phyloP scores from a whole-genome alignment of 495 filamentous ascomycete species.

The Neurospora sp. region DNA sequence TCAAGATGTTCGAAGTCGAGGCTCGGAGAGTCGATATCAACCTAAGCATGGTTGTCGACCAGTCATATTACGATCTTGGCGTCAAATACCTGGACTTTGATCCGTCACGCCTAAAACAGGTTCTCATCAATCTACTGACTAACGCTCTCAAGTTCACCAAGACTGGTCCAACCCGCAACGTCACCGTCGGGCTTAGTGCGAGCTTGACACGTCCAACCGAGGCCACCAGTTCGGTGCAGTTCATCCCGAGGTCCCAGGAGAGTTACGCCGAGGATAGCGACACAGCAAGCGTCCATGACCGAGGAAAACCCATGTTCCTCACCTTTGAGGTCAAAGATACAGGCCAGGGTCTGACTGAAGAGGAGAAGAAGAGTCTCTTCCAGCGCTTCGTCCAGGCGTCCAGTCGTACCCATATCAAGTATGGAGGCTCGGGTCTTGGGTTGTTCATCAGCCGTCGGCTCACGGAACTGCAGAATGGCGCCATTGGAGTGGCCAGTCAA shows the following conservation, averaged over 20 bases:
- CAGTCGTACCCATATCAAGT: constrained; percentile 60
- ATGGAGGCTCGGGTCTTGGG: constrained; percentile 69
- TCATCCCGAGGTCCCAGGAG: constrained; percentile 23
- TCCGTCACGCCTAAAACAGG: constrained; percentile 60
- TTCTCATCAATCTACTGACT: constrained; percentile 60
- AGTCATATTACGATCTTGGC: constrained; percentile 41
- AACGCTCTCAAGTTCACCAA: constrained; percentile 74
- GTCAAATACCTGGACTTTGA: constrained; percentile 62
- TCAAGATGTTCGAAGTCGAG: constrained; percentile 67
- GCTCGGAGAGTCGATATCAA: constrained; percentile 55
- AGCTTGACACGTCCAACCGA: constrained; percentile 20
- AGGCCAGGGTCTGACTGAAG: constrained; percentile 56
- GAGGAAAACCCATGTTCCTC: constrained; percentile 41
- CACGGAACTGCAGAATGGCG: constrained; percentile 65
- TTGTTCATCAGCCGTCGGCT: constrained; percentile 66
- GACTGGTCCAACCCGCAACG: constrained; percentile 26
- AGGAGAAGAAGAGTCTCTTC: constrained; percentile 61
- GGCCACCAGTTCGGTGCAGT: constrained; percentile 23
- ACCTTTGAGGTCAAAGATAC: constrained; percentile 65
- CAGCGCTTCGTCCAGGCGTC: constrained; percentile 69
- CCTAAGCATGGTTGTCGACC: constrained; percentile 50
- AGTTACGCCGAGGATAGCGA: constrained; percentile 7
- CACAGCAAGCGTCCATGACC: constrained; percentile 2
- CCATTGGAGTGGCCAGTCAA: constrained; percentile 61
- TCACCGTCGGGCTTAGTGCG: constrained; percentile 25